Base-by-base conservation (phyloP, 2,329 filamentous ascomycete genomes). In the Cercospora janseana region DNA sequence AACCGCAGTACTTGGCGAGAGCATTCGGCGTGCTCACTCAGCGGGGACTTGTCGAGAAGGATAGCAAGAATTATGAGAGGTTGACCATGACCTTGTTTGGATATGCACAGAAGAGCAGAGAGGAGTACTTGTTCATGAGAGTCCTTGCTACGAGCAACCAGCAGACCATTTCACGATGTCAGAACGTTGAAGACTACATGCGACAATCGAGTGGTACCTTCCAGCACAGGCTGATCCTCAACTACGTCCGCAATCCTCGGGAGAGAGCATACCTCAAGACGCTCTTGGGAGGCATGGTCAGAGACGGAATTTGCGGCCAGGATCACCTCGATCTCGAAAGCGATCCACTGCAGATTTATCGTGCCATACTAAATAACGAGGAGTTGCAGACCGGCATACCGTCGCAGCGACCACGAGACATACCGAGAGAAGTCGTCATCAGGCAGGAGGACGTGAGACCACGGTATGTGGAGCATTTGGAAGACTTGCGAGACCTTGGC, bases 71-170 rank as follows among this genome's bases (percentile, higher is more conserved):
- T 43, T 87, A 95, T 47, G 92, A 96, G 69, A 87, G 93, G 55
- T 75, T 98, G 54, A 88, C 95, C 71, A 96, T 98, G 90, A 88
- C 90, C 7, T 77, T 97, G 26, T 98, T 97, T 64, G 94, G 93
- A 16, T 95, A 97, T 65, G 92, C 93, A 1, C 93, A 98, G 69
- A 98, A 97, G 75, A 82, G 91, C 56, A 80, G 93, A 66, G 93
- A 98, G 69, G 93, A 98, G 66, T 98, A 97, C 72, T 95, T 96
- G 69, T 78, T 98, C 4, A 75, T 98, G 54, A 96, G 95, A 71
- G 77, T 97, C 16, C 84, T 98, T 49, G 78, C 85, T 12, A 79
- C 87, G 44, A 91, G 91, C 2, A 85, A 92, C 45, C 83, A 84
- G 53, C 91, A 97, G 68, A 92, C 96, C 63, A 80, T 96, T 29